Evolutionary conservation across 176 grass and related monocot genomes (phyloP).

Genomic region (Musa itinerans): DNA sequence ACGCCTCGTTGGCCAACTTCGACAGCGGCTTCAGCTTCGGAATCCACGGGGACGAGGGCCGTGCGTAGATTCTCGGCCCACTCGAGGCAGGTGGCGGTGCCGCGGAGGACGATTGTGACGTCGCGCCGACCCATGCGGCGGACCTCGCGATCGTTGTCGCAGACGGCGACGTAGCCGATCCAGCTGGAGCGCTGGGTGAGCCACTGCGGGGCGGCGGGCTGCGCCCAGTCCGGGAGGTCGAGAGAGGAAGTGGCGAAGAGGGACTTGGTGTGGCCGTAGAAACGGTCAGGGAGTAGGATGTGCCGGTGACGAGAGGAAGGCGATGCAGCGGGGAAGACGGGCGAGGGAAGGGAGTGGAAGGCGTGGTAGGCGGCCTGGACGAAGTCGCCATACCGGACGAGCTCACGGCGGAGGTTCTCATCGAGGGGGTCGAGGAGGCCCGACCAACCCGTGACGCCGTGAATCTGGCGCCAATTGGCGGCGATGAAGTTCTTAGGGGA

Average conservation of each 20-base stretch:
- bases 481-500: conserved; percentile 61
- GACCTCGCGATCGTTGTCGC: conserved; percentile 75
- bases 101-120: conserved; percentile 74
- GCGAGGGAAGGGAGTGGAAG: conserved; percentile 68
- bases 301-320: conserved; percentile 32
- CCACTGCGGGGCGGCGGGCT: conserved; percentile 54
- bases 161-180: conserved; percentile 87
- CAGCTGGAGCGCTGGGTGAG: conserved; percentile 82
- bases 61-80: conserved; percentile 80
- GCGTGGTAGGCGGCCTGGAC: conserved; percentile 70
- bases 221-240: conserved; percentile 54
- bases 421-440: conserved; percentile 79
- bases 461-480: conserved; percentile 48
- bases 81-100: conserved; percentile 83
- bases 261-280: conserved; percentile 62
- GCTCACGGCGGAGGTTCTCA: conserved; percentile 79
- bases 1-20: not conserved
- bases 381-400: conserved; percentile 80
- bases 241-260: conserved; percentile 80
- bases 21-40: conserved; percentile 8
- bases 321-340: conserved; percentile 8
- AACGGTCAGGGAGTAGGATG: conserved; percentile 64
- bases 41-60: conserved; percentile 47
- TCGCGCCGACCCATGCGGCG: conserved; percentile 78
- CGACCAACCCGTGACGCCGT: conserved; percentile 47